phyloP scores from a whole-genome alignment of 2,329 filamentous ascomycete species.

The Leptodontidium sp. region DNA sequence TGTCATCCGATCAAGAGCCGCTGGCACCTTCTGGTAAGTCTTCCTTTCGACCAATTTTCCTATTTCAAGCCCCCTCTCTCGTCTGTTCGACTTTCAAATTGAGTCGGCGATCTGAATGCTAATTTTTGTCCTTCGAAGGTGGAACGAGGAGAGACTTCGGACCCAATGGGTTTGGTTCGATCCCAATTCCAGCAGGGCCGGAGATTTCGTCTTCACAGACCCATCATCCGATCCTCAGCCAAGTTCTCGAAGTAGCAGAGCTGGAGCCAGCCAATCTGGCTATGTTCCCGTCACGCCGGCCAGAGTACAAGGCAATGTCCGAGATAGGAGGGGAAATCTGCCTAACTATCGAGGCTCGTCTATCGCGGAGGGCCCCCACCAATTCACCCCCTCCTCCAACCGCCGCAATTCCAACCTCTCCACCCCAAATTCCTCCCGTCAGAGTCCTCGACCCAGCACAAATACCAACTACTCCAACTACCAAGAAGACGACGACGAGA shows the following conservation, averaged over 20 bases:
- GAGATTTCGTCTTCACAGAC: neutral
- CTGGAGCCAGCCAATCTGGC: neutral
- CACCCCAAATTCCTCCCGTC: neutral
- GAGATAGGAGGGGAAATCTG: neutral
- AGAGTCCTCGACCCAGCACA: neutral
- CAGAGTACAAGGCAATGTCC: too few relatives aligned
- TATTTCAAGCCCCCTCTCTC: neutral
- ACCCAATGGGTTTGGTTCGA: conserved; percentile 6
- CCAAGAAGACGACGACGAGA: neutral
- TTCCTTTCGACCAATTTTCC: neutral
- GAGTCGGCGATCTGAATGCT: neutral
- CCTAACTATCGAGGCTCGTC: neutral
- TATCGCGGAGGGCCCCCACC: neutral
- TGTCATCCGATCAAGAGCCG: neutral
- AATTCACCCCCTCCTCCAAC: neutral
- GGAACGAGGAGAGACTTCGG: neutral
- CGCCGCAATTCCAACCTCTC: too few relatives aligned
- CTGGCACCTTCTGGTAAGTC: neutral
- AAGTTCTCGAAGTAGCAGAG: too few relatives aligned
- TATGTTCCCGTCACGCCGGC: too few relatives aligned
- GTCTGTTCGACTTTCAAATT: too few relatives aligned
- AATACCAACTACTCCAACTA: neutral
- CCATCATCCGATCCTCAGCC: neutral
- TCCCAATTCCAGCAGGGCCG: neutral
- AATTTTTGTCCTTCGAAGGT: neutral